A percentile compares a stretch with the other conserved stretches of the same genome.
Conservation (phyloP, 805 yeast genomes). For the Metschnikowia aberdeeniae region DNA sequence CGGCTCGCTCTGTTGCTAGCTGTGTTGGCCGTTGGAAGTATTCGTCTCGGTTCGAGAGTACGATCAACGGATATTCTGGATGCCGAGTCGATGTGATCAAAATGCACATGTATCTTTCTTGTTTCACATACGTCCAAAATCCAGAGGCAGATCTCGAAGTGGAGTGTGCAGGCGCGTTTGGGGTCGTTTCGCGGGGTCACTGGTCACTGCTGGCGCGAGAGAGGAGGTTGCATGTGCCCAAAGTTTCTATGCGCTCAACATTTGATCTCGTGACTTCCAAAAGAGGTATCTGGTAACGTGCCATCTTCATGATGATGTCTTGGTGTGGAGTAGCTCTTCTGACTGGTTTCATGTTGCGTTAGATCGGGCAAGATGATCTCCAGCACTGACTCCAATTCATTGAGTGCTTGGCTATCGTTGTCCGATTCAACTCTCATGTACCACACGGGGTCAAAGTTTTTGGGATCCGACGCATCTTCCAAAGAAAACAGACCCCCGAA, state of each 20-base stretch:
- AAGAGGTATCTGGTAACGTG: slow-evolving; percentile 11
- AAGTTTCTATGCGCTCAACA: slow-evolving; percentile 2
- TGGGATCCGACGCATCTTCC: not conserved
- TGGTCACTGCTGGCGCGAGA: not conserved
- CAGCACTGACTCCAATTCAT: slow-evolving; percentile 2
- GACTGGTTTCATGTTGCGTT: slow-evolving; percentile 1
- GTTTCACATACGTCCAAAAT: not conserved
- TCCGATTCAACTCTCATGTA: slow-evolving; percentile 2
- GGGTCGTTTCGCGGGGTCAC: not conserved
- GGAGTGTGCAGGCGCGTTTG: not conserved
- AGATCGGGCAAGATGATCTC: slow-evolving; percentile 2
- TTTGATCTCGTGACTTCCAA: slow-evolving; percentile 14
- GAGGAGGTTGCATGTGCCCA: not conserved
- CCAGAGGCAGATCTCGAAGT: not conserved
- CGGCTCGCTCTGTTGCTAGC: slow-evolving; percentile 37
- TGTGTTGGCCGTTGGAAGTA: slow-evolving; percentile 69
- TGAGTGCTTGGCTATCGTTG: slow-evolving; percentile 1
- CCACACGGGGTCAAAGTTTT: not conserved
- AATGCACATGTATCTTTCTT: slow-evolving; percentile 64
- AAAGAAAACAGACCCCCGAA: not conserved
- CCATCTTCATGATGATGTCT: slow-evolving; percentile 3
- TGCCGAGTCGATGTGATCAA: slow-evolving; percentile 63
- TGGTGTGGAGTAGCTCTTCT: not conserved
- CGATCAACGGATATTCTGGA: slow-evolving; percentile 68
- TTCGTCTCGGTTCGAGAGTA: slow-evolving; percentile 87